A percentile compares a stretch with the other conserved stretches of the same genome.
Evolutionary conservation across 768 basidiomycete species (phyloP).

Genomic region (Boletus speciosus): DNA sequence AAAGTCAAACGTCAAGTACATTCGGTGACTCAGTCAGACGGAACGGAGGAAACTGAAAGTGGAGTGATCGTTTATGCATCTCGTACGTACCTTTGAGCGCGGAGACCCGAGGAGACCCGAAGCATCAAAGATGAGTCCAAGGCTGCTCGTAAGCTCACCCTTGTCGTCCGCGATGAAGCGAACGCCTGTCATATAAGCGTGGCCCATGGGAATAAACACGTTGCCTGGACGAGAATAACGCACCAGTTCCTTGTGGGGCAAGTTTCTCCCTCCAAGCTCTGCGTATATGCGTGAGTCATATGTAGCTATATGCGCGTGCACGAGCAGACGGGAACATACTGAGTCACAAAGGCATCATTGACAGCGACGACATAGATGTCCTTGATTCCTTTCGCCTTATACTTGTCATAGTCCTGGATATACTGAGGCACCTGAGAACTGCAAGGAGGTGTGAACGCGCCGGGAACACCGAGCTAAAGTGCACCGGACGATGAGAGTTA

Average conservation of each 20-base stretch:
- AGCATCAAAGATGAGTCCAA: conserved; percentile 64
- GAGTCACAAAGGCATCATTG: conserved; percentile 76
- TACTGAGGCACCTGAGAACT: conserved; percentile 61
- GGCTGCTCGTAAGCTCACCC: conserved; percentile 48
- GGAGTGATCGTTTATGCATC: too few species aligned
- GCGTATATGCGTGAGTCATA: conserved; percentile 1
- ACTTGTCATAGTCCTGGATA: conserved; percentile 61
- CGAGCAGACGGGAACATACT: conserved; percentile 22
- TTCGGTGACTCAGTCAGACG: neutral
- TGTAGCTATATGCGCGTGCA: conserved; percentile 3
- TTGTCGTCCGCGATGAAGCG: conserved; percentile 70
- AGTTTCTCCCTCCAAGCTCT: conserved; percentile 69
- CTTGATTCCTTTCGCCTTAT: conserved; percentile 73
- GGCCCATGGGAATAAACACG: neutral
- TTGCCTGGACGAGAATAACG: conserved; percentile 11
- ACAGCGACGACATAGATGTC: conserved; percentile 70
- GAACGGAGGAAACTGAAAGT: neutral
- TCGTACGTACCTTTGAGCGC: conserved; percentile 53
- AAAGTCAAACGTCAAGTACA: neutral
- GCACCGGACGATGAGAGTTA: neutral
- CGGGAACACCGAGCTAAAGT: conserved; percentile 66
- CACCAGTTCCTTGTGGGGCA: conserved; percentile 54
- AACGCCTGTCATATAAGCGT: conserved; percentile 35
- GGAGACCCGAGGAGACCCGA: conserved; percentile 59
- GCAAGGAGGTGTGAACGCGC: conserved; percentile 75